phyloP scores from a whole-genome alignment of 805 yeast genomes.

The Candida suzukii region DNA sequence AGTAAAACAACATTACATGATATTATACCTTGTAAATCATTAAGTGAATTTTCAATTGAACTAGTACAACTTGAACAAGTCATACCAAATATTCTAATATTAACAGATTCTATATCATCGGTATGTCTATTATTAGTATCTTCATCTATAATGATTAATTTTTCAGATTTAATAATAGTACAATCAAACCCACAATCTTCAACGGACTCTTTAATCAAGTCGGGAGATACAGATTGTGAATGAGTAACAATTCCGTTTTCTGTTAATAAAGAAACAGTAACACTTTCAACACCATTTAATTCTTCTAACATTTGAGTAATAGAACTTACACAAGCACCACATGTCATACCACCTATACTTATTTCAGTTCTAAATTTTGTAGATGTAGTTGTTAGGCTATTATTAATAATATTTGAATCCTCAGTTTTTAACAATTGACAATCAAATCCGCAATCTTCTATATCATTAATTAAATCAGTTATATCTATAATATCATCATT shows the following conservation, averaged over 20 bases:
- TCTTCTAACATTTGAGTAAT: slow-evolving; percentile 32
- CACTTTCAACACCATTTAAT: slow-evolving; percentile 22
- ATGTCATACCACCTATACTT: slow-evolving; percentile 76
- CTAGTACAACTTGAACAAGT: slow-evolving; percentile 50
- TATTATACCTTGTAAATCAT: slow-evolving; percentile 37
- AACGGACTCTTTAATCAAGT: slow-evolving; percentile 39
- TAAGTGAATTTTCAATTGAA: slow-evolving; percentile 41
- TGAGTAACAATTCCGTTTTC: slow-evolving; percentile 63
- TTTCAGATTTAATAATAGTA: slow-evolving; percentile 27
- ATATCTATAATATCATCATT: slow-evolving; percentile 50
- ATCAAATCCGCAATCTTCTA: slow-evolving; percentile 47
- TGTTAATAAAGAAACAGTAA: slow-evolving; percentile 65
- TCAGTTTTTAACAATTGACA: slow-evolving; percentile 35
- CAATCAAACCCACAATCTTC: slow-evolving; percentile 48
- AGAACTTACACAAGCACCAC: slow-evolving; percentile 75
- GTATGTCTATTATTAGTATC: not conserved
- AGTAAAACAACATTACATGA: slow-evolving; percentile 43
- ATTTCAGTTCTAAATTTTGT: slow-evolving; percentile 10
- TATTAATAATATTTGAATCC: slow-evolving; percentile 1
- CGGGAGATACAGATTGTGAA: slow-evolving; percentile 23
- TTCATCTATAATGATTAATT: not conserved
- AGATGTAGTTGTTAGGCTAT: not conserved
- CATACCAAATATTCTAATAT: slow-evolving; percentile 49
- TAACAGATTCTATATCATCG: slow-evolving; percentile 9
- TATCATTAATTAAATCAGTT: slow-evolving; percentile 47